Conservation (phyloP, 1,284 basidiomycete genomes). For the Exobasidium cylindrosporum region DNA sequence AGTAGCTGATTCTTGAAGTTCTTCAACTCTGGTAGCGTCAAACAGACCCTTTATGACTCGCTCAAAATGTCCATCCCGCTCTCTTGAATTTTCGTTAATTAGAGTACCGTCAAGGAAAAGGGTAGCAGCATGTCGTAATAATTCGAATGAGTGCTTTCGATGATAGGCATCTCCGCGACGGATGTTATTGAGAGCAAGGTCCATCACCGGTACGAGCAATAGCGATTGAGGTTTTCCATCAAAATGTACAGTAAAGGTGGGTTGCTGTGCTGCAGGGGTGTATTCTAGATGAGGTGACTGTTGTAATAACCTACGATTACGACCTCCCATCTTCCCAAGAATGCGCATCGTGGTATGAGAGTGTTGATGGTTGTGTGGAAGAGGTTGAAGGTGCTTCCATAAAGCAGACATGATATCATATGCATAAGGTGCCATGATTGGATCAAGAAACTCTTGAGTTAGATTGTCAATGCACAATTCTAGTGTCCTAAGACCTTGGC, state of each 20-base stretch:
- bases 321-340: constrained; percentile 90
- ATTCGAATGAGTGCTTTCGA: constrained; percentile 72
- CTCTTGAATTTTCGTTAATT: constrained; percentile 61
- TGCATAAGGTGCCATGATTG: constrained; percentile 75
- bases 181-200: constrained; percentile 70
- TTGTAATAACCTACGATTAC: constrained; percentile 78
- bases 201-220: constrained; percentile 70
- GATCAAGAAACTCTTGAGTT: constrained; percentile 96
- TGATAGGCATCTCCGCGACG: constrained; percentile 65
- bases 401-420: constrained; percentile 87
- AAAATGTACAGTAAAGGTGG: constrained; percentile 10
- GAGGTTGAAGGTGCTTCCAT: constrained; percentile 67
- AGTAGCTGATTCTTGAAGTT: constrained; percentile 69
- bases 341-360: constrained; percentile 95
- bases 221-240: constrained; percentile 61
- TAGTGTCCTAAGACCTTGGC: constrained; percentile 91
- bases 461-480: constrained; percentile 99
- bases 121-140: constrained; percentile 72
- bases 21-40: constrained; percentile 71
- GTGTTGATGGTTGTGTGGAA: constrained; percentile 85
- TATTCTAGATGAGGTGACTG: constrained; percentile 76
- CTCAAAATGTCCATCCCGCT: constrained; percentile 72
- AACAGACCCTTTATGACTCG: constrained; percentile 69
- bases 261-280: constrained; percentile 25
- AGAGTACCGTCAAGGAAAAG: constrained; percentile 68